Evolutionary conservation across 2,329 filamentous ascomycete species (phyloP).

Genomic region (Claviceps quebecensis): DNA sequence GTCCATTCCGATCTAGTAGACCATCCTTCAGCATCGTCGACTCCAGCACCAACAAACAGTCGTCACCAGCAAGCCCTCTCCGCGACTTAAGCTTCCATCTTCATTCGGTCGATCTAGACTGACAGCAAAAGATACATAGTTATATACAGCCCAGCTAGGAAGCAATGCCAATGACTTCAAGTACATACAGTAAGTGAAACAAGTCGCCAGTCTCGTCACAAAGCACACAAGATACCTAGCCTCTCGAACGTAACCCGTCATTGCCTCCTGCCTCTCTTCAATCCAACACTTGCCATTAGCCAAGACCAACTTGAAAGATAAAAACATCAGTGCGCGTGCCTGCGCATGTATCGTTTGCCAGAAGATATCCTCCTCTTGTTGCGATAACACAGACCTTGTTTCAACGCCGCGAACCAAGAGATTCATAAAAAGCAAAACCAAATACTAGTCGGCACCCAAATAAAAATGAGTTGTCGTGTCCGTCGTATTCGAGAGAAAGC

Average conservation of each 20-base stretch:
- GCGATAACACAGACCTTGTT: neutral
- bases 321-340: neutral
- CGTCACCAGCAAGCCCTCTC: neutral
- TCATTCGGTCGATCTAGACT: neutral
- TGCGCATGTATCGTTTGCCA: neutral
- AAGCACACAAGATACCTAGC: neutral
- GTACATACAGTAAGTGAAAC: slow-evolving; percentile 2
- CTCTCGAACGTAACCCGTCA: neutral
- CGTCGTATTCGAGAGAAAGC: neutral
- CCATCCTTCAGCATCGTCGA: neutral
- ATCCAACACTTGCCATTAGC: neutral
- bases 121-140: slow-evolving; percentile 2
- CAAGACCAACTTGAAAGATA: neutral
- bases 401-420: slow-evolving; percentile 6
- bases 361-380: neutral
- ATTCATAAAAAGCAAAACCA: slow-evolving; percentile 2
- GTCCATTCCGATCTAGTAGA: neutral
- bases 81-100: neutral
- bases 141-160: slow-evolving; percentile 2
- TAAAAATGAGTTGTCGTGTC: neutral
- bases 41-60: neutral
- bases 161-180: slow-evolving; percentile 6
- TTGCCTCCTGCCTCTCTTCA: neutral
- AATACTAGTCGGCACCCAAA: neutral
- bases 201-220: neutral